Evolutionary conservation across 768 basidiomycete species (phyloP), one percentile per base, ranked within the genome.

Genomic region (Naematelia encephala): DNA sequence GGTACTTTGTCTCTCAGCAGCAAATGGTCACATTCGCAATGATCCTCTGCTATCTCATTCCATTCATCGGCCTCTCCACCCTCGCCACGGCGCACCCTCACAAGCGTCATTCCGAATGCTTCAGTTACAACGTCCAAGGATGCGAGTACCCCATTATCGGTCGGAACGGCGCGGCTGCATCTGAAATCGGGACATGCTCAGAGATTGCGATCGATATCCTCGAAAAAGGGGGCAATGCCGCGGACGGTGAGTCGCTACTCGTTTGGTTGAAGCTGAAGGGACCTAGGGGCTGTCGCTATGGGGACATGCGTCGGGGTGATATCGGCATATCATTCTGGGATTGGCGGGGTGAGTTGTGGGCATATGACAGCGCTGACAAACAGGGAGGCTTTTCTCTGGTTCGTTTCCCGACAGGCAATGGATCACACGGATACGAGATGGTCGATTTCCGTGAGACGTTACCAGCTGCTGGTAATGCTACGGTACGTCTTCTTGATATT

Each of bases 301-400:
- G 60, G 64, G 1, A 61, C 71, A 2, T 73, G 72, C 46, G 72
- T 73, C 23, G 72, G 72, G 22, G 59, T 60, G 16, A 68, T 71
- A 51, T 54, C 53, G 5, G 64, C 69, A 8, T 71, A 70, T 51
- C 72, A 73, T 50, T 69, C 67, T 5, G 69, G 69, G 25, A 69
- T 73, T 44, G 72, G 69, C 10, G 67, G 67, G 8, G 72, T 66
- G 30, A 48, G 64, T 58, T 42, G 5, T 26, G 13, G n/a, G 34
- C 8, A 16, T 39, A 8, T 8, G 34, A 8, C 8, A 8, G 34
- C 12, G 19, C 56, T 51, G 53, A 45, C 23, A 16, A 16, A 21
- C 27, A 66, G 64, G 72, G 56, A 5, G 72, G 72, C 0, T 73
- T 73, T 63, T 60, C 64, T 62, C 53, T 73, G 25, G 67, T 73